These are phyloP conservation scores for Thermothielavioides terrestris DNA, from an alignment of 495 filamentous ascomycete genomes.

Conservation along the genomic window DNA sequence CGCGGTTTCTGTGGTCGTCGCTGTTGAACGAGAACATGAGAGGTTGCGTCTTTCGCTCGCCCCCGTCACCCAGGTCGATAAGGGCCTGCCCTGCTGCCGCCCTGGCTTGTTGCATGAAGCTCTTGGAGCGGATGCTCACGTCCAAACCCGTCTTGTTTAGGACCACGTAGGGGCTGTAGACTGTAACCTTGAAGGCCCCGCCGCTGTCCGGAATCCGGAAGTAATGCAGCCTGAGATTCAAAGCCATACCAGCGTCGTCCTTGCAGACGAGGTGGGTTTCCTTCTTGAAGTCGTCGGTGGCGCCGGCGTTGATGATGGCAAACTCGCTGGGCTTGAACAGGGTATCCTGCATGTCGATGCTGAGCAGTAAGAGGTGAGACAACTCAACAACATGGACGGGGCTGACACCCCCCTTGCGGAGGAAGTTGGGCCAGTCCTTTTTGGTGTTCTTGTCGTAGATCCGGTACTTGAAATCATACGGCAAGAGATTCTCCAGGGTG, in stretches of 20 bases:
- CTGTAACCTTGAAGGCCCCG: conserved; percentile 88
- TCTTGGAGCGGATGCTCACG: conserved; percentile 82
- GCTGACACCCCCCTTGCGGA: conserved; percentile 90
- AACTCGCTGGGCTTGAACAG: conserved; percentile 92
- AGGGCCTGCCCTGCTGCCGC: conserved; percentile 67
- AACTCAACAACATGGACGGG: conserved; percentile 95
- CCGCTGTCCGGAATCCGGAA: conserved; percentile 87
- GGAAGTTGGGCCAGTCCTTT: conserved; percentile 97
- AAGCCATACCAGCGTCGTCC: conserved; percentile 67
- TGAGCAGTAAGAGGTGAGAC: conserved; percentile 84
- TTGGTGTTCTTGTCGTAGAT: conserved; percentile 97
- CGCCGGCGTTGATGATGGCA: conserved; percentile 86
- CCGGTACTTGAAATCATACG: conserved; percentile 97
- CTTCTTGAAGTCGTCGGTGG: conserved; percentile 77
- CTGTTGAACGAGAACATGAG: conserved; percentile 91
- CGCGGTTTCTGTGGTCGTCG: conserved; percentile 84
- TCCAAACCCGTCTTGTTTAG: conserved; percentile 90
- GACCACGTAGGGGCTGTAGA: conserved; percentile 88
- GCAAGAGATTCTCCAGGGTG: conserved; percentile 88
- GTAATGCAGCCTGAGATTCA: conserved; percentile 84
- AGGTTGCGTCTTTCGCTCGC: conserved; percentile 60
- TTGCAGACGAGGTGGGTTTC: conserved; percentile 73
- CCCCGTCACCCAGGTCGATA: conserved; percentile 25
- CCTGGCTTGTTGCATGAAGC: conserved; percentile 70
- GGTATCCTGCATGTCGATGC: conserved; percentile 92